Evolutionary conservation across 2,329 filamentous ascomycete genomes (phyloP).

Genomic region (Ophiostoma australiae): DNA sequence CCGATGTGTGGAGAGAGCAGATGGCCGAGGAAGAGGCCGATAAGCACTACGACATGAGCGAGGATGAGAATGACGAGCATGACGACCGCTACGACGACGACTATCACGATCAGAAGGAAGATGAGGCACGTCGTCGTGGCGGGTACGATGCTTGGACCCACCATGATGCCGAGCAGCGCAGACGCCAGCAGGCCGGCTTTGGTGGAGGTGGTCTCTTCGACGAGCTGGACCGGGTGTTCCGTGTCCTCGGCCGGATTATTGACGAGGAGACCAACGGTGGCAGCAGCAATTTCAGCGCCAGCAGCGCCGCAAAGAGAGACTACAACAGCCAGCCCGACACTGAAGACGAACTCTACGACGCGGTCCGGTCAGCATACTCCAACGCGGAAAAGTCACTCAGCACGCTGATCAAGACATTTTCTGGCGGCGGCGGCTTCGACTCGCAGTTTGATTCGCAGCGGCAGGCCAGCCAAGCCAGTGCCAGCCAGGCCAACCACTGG

Average conservation of each 20-base stretch:
- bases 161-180: slow-evolving; percentile 5
- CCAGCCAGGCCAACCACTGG: not conserved
- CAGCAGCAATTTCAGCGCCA: slow-evolving; percentile 30
- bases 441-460: not conserved
- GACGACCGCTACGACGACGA: slow-evolving; percentile 16
- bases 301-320: slow-evolving; percentile 23
- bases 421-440: slow-evolving; percentile 24
- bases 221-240: slow-evolving; percentile 28
- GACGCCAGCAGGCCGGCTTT: not conserved
- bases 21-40: slow-evolving; percentile 21
- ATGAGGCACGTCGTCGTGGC: not conserved
- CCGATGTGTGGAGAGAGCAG: slow-evolving; percentile 27
- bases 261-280: slow-evolving; percentile 23
- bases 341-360: slow-evolving; percentile 42
- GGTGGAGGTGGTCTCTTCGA: slow-evolving; percentile 26
- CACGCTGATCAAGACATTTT: slow-evolving; percentile 38
- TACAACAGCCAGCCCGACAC: slow-evolving; percentile 31
- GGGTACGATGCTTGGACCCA: not conserved
- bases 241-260: slow-evolving; percentile 27
- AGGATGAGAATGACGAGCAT: not conserved
- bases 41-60: slow-evolving; percentile 10
- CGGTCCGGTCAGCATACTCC: slow-evolving; percentile 38
- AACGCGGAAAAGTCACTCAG: slow-evolving; percentile 40
- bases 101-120: slow-evolving; percentile 5
- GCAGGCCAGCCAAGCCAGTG: not conserved